Evolutionary conservation across 805 yeast genomes (phyloP), one percentile per base, ranked within the genome.

Genomic region (Starmerella potacharoeniae): DNA sequence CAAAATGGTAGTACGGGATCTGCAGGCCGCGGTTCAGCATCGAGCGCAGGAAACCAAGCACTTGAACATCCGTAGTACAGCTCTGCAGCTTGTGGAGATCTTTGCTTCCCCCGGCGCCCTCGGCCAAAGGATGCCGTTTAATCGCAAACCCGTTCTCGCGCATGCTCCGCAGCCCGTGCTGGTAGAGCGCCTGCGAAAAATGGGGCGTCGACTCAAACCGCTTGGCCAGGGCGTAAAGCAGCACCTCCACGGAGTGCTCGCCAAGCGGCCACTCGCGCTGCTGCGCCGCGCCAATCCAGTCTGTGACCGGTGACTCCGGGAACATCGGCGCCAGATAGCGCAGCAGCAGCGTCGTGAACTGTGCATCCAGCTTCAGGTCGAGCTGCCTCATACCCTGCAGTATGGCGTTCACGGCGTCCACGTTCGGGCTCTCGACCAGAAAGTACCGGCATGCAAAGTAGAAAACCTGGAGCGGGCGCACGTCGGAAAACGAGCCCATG

Each of bases 251-350:
- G 3, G 53, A 40, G 10, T 14, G 42, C 1, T 28, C 29, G 33
- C 47, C 55, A 5, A 62, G 29, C 14, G 58, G 55, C 64, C 64
- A 61, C 51, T 52, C 57, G 29, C 53, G 49, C 6, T 48, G 51
- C 13, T 13, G 22, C 17, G 64, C 63, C 16, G 45, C 48, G 10
- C 13, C 29, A 6, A 61, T 47, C 65, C 65, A 62, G 17, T 52
- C 53, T 7, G 22, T 11, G 1, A 58, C 50, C 9, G 50, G 44
- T n/a, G 48, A 30, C 8, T 51, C 58, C 1, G 59, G 60, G 14
- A 54, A 53, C 31, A 49, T 35, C 11, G 51, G 58, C 13, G 62
- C 58, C 35, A 60, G 22, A 40, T 53, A 35, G 16, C 56, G 31
- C 30, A 62, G 44, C 35, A 58, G 51, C 16, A 56, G 50, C 17